A percentile compares a stretch with the other conserved stretches of the same genome.
Evolutionary conservation across 2,329 filamentous ascomycete genomes (phyloP).

Genomic region (Basipetospora sp.): DNA sequence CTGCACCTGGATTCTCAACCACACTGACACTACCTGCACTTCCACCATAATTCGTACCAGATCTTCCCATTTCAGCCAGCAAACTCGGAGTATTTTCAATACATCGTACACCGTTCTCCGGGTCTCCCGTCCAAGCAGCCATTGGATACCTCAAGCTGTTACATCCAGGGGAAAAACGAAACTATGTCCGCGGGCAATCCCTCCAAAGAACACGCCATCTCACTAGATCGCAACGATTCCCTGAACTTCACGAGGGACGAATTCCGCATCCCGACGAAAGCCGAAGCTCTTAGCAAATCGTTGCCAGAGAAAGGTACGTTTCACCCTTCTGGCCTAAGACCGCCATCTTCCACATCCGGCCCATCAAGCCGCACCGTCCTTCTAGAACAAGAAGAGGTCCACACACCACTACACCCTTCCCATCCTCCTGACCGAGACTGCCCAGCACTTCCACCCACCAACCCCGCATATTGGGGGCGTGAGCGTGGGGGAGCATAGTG

Average conservation of each 20-base stretch:
- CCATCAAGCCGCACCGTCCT: background rate
- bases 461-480: no score
- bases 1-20: no score
- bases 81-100: no score
- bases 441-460: no score
- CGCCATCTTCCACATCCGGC: background rate
- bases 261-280: slow-evolving; percentile 52
- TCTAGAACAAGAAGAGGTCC: slow-evolving; percentile 3
- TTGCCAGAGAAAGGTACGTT: slow-evolving; percentile 12
- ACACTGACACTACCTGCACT: no score
- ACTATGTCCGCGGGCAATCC: slow-evolving; percentile 1
- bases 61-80: no score
- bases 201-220: slow-evolving; percentile 7
- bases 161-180: background rate
- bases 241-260: slow-evolving; percentile 43
- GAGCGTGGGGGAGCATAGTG: no score
- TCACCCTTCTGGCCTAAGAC: background rate
- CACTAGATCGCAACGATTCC: slow-evolving; percentile 40
- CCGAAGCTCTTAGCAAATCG: slow-evolving; percentile 16
- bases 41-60: no score
- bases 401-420: no score
- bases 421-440: background rate
- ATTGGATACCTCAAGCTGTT: no score
- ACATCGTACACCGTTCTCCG: no score
- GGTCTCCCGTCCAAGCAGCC: no score